These are phyloP conservation scores for Paramarasmius palmivorus DNA, from an alignment of 1,284 basidiomycete genomes.

Conservation along the genomic window DNA sequence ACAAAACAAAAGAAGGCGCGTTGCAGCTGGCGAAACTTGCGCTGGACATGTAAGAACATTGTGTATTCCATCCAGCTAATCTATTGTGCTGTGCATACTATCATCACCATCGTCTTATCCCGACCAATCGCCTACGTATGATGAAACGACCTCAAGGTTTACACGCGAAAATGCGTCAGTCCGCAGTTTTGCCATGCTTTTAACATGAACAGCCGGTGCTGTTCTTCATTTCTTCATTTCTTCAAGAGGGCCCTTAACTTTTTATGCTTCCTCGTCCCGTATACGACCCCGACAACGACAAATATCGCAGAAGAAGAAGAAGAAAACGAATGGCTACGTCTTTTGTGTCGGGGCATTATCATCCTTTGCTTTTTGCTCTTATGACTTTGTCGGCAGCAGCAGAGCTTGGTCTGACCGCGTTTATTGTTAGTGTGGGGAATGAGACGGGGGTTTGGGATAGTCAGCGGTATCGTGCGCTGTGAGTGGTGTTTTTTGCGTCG, in stretches of 20 bases:
- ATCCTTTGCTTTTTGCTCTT: conserved; percentile 68
- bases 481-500: conserved; percentile 27
- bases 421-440: conserved; percentile 66
- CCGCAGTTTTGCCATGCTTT: neutral
- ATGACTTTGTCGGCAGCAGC: conserved; percentile 67
- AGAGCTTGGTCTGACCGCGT: conserved; percentile 70
- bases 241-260: neutral
- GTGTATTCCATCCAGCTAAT: neutral
- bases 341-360: conserved; percentile 48
- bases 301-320: conserved; percentile 1
- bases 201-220: neutral
- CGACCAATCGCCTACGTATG: neutral
- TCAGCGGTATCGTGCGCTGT: conserved; percentile 66
- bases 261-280: conserved; percentile 4
- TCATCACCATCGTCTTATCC: neutral
- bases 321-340: conserved; percentile 35
- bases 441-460: conserved; percentile 60
- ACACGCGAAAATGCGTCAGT: neutral
- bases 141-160: neutral
- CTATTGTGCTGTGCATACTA: neutral
- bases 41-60: conserved; percentile 41
- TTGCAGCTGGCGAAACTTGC: conserved; percentile 79
- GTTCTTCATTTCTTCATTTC: neutral
- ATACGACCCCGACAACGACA: conserved; percentile 1
- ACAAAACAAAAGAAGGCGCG: conserved; percentile 88